Evolutionary conservation across 805 yeast genomes (phyloP).

Genomic region (Priceomyces medius): DNA sequence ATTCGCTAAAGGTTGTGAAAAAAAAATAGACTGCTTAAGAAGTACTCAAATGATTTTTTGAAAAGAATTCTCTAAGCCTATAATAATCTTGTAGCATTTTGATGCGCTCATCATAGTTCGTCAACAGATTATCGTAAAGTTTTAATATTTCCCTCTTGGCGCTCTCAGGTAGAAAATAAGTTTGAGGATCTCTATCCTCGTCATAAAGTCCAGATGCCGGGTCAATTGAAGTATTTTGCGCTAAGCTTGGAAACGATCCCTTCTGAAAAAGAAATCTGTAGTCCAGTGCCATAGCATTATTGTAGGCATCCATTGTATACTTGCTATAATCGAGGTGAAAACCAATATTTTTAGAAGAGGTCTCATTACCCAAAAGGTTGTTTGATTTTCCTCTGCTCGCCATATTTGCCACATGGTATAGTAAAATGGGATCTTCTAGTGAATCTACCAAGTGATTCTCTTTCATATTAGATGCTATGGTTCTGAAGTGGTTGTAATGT

Average conservation of each 20-base stretch:
- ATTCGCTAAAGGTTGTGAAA: background rate
- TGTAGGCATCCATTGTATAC: background rate
- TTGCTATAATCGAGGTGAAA: background rate
- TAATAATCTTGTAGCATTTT: background rate
- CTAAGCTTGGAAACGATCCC: background rate
- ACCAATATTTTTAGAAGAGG: background rate
- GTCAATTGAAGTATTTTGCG: background rate
- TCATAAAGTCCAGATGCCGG: background rate
- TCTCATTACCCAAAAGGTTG: background rate
- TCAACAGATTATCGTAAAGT: background rate
- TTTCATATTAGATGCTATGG: background rate
- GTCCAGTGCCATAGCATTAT: background rate
- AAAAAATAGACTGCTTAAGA: no score
- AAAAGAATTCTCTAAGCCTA: background rate
- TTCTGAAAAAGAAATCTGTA: background rate
- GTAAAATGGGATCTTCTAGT: background rate
- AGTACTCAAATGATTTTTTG: no score
- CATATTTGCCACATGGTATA: background rate
- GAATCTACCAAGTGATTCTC: background rate
- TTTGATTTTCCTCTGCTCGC: background rate
- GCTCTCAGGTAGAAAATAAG: background rate
- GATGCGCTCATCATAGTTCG: background rate
- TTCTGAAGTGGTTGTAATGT: conserved; percentile 13
- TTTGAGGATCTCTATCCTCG: conserved; percentile 1
- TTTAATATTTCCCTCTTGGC: background rate